These are phyloP conservation scores for Coix lacrymajobi DNA, from an alignment of 176 grass and related monocot species.

Conservation along the genomic window DNA sequence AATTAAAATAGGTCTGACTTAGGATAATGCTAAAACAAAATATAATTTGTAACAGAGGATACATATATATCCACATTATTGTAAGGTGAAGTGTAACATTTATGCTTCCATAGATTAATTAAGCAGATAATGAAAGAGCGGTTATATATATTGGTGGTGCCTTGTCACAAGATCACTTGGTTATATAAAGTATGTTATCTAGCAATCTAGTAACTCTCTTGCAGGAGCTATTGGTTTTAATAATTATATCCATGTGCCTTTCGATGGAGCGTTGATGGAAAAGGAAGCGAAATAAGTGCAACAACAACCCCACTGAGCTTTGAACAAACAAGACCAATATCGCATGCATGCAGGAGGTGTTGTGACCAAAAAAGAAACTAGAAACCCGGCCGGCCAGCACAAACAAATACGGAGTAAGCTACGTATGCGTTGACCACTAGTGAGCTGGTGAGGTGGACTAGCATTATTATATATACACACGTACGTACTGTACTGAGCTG, in stretches of 20 bases:
- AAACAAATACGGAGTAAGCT: no score
- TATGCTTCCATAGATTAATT: neutral
- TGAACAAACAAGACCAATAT: constrained; percentile 1
- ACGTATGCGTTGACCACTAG: neutral
- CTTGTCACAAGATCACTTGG: neutral
- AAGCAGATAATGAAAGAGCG: neutral
- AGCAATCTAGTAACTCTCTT: constrained; percentile 23
- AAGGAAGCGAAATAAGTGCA: neutral
- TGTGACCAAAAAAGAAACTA: neutral
- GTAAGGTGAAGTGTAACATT: no score
- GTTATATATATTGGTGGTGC: neutral
- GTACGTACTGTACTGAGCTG: neutral
- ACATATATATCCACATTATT: no score
- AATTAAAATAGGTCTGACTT: no score
- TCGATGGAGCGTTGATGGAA: neutral
- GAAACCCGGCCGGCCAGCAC: neutral
- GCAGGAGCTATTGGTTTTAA: neutral
- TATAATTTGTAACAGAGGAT: no score
- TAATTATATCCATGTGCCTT: neutral
- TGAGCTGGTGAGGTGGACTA: neutral
- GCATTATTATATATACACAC: neutral
- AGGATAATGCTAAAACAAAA: no score
- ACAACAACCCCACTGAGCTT: neutral
- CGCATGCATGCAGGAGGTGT: neutral
- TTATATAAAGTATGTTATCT: constrained; percentile 23